Base-by-base conservation (phyloP, 2,329 filamentous ascomycete genomes). In the Claviceps monticola region DNA sequence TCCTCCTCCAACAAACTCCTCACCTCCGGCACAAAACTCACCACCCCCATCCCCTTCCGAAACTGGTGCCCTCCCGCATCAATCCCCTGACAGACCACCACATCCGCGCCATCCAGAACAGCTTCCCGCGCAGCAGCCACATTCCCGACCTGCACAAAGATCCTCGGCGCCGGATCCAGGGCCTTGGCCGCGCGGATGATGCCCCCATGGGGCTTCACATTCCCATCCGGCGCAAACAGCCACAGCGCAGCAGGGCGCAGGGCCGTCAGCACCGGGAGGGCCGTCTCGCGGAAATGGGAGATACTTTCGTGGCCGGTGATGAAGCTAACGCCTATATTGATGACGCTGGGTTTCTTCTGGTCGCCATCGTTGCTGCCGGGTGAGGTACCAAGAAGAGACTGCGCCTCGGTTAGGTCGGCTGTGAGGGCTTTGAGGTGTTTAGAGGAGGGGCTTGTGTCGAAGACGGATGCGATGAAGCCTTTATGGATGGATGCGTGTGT, bases 11-110 rank as follows among this genome's bases (percentile, higher is more conserved):
- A 55, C 51, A 74, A 68, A 53, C 73, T 71, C 47, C 63, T 65
- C 8, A 81, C 71, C 64, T 84, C 80, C 0, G 79, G 79, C 39
- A 84, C 62, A 3, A 84, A 63, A 2, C 72, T 68, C 3, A 83
- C 62, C 2, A 84, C 64, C 5, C 79, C 72, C 2, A 75, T 73
- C 3, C 76, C 78, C 21, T 66, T 64, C 0, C 69, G 68, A 45
- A 78, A 74, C 55, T 82, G 80, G 59, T 84, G 81, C 0, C 82
- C 82, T 7, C 80, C 81, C 1, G 80, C 81, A 63, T 84, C 82
- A 5, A 72, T 70, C 2, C 82, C 81, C 62, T 84, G 82, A 5
- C 78, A 71, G 6, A 84, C 77, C 2, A 84, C 58, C 29, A 77
- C 78, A 57, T 84, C 79, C 0, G 76, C 66, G 0, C 73, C 74